These are phyloP conservation scores for Omphalotus olearius DNA, from an alignment of 1,284 basidiomycete genomes.

Conservation along the genomic window DNA sequence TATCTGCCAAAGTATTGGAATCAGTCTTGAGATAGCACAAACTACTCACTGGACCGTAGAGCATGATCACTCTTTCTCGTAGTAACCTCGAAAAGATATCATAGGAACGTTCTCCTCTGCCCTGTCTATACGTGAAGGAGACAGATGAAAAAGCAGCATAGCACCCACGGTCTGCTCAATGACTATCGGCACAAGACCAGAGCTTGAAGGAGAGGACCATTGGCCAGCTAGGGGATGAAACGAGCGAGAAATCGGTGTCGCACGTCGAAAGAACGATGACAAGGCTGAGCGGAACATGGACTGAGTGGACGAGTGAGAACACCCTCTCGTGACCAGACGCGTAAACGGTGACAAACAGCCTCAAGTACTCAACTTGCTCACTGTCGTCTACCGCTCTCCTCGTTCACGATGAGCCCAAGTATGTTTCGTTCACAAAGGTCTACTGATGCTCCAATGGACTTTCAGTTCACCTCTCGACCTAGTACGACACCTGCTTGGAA, in stretches of 20 bases:
- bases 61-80: constrained; percentile 89
- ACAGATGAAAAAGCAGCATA: constrained; percentile 7
- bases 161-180: constrained; percentile 83
- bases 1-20: constrained; percentile 49
- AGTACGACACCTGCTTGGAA: constrained; percentile 21
- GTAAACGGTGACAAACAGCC: constrained; percentile 3
- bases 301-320: too few relatives aligned
- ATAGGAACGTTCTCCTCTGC: constrained; percentile 88
- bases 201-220: constrained; percentile 38
- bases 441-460: constrained; percentile 82
- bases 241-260: constrained; percentile 22
- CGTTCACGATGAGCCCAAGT: constrained; percentile 25
- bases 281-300: constrained; percentile 2
- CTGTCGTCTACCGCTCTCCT: too few relatives aligned
- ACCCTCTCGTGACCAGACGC: constrained; percentile 13
- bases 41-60: constrained; percentile 73
- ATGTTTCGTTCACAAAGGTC: constrained; percentile 38
- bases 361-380: too few relatives aligned
- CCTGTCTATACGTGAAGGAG: constrained; percentile 40
- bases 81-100: constrained; percentile 92
- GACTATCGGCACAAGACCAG: constrained; percentile 82
- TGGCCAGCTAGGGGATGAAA: constrained; percentile 48
- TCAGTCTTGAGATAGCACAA: constrained; percentile 7
- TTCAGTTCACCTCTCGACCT: constrained; percentile 57
- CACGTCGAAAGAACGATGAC: constrained; percentile 17